Conservation (phyloP, 768 basidiomycete genomes). For the Dendrothele bispora region DNA sequence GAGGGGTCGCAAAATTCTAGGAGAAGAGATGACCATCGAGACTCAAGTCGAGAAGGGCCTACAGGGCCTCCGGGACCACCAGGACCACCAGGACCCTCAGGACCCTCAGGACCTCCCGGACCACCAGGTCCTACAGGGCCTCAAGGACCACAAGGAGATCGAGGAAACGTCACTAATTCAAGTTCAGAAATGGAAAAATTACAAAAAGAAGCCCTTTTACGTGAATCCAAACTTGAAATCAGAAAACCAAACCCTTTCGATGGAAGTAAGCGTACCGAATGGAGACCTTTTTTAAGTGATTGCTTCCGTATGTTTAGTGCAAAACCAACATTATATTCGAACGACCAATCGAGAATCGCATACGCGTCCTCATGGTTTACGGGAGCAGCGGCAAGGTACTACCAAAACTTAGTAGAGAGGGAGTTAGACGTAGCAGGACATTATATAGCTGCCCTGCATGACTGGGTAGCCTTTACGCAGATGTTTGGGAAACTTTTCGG, state of each 20-base stretch:
- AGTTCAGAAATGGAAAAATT: no score
- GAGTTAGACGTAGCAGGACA: neutral
- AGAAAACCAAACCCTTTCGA: neutral
- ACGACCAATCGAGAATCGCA: neutral
- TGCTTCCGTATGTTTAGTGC: neutral
- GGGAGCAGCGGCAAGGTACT: neutral
- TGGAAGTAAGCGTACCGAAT: neutral
- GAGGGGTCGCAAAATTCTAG: no score
- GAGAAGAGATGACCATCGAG: no score
- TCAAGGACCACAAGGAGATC: no score
- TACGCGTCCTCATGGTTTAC: neutral
- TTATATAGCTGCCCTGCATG: neutral
- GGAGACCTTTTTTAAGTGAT: neutral
- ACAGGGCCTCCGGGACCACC: no score
- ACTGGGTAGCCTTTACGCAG: conserved; percentile 8
- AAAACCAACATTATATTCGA: no score
- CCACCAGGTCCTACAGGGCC: no score
- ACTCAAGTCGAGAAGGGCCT: no score
- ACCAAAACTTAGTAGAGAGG: neutral
- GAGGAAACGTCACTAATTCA: no score
- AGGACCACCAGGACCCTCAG: no score
- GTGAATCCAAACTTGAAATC: neutral
- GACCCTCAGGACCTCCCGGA: no score
- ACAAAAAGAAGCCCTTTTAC: neutral
- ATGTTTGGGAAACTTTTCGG: neutral